These are phyloP conservation scores for Claviceps pazoutovae DNA, from an alignment of 2,329 filamentous ascomycete species.

Conservation along the genomic window DNA sequence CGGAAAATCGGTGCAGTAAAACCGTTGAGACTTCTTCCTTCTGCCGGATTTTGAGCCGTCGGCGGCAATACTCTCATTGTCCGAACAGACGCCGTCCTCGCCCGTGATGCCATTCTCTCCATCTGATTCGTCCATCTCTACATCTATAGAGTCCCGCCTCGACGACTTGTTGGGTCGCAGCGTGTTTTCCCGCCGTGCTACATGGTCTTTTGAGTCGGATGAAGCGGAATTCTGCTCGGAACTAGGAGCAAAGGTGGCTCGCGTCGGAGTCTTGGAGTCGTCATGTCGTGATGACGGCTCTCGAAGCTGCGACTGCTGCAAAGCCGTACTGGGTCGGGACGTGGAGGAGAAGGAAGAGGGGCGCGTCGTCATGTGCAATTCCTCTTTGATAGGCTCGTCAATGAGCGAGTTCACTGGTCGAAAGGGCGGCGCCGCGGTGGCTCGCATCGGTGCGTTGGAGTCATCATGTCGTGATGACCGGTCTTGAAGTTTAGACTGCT, in stretches of 20 bases:
- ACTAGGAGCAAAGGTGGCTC: slow-evolving; percentile 34
- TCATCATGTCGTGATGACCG: slow-evolving; percentile 25
- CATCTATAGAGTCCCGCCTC: slow-evolving; percentile 46
- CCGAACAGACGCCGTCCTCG: slow-evolving; percentile 43
- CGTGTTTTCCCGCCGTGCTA: slow-evolving; percentile 33
- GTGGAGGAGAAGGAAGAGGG: slow-evolving; percentile 17
- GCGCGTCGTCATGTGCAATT: slow-evolving; percentile 22
- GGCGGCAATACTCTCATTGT: slow-evolving; percentile 49
- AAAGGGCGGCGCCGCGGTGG: slow-evolving; percentile 33
- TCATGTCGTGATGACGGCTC: slow-evolving; percentile 19
- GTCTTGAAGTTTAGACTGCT: slow-evolving; percentile 14
- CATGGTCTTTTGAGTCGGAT: slow-evolving; percentile 28
- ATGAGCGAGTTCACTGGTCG: slow-evolving; percentile 32
- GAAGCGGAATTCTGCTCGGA: slow-evolving; percentile 39
- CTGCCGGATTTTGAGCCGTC: slow-evolving; percentile 61
- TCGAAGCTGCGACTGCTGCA: slow-evolving; percentile 16
- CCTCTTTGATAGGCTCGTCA: slow-evolving; percentile 18
- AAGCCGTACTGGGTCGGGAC: slow-evolving; percentile 22
- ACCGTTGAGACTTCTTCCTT: slow-evolving; percentile 93
- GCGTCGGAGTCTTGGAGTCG: slow-evolving; percentile 48
- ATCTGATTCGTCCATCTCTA: slow-evolving; percentile 66
- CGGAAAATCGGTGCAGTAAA: slow-evolving; percentile 91
- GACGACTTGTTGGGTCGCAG: slow-evolving; percentile 46
- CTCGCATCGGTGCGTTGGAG: slow-evolving; percentile 47
- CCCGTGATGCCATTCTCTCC: slow-evolving; percentile 35